phyloP scores from a whole-genome alignment of 441 rosid genomes.

The Mallotus repandus region DNA sequence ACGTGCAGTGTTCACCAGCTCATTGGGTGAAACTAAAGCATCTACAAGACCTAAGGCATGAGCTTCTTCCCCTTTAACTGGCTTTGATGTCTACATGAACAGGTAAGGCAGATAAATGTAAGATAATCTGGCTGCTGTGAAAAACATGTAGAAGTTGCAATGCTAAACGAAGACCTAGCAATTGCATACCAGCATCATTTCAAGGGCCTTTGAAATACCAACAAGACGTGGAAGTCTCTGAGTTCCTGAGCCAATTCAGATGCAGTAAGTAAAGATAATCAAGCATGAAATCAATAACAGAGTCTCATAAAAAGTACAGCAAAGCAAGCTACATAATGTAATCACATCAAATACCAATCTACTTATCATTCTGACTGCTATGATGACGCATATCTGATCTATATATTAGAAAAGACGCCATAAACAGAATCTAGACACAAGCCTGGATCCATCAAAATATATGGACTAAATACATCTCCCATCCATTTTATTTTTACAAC shows the following conservation, averaged over 20 bases:
- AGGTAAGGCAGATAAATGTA: neutral
- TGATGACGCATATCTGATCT: neutral
- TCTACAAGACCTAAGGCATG: conserved; percentile 76
- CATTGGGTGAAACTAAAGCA: conserved; percentile 65
- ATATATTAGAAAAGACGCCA: neutral
- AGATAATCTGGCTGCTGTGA: neutral
- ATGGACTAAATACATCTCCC: neutral
- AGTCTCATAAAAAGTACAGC: neutral
- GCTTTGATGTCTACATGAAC: conserved; percentile 64
- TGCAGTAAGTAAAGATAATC: conserved; percentile 6
- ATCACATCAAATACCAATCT: neutral
- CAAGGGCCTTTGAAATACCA: conserved; percentile 85
- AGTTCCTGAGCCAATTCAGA: conserved; percentile 67
- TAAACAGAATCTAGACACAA: neutral
- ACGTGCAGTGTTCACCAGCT: conserved; percentile 68
- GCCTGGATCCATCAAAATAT: neutral
- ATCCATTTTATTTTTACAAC: neutral
- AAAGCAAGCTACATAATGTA: neutral
- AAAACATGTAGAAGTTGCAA: neutral
- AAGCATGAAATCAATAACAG: conserved; percentile 13
- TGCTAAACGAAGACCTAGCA: conserved; percentile 17
- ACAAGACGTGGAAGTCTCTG: conserved; percentile 99
- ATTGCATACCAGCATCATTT: conserved; percentile 88
- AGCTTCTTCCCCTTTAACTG: conserved; percentile 77
- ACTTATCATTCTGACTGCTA: neutral